A percentile compares a stretch with the other conserved stretches of the same genome.
Evolutionary conservation across 768 basidiomycete species (phyloP).

Genomic region (Kwoniella sp.): DNA sequence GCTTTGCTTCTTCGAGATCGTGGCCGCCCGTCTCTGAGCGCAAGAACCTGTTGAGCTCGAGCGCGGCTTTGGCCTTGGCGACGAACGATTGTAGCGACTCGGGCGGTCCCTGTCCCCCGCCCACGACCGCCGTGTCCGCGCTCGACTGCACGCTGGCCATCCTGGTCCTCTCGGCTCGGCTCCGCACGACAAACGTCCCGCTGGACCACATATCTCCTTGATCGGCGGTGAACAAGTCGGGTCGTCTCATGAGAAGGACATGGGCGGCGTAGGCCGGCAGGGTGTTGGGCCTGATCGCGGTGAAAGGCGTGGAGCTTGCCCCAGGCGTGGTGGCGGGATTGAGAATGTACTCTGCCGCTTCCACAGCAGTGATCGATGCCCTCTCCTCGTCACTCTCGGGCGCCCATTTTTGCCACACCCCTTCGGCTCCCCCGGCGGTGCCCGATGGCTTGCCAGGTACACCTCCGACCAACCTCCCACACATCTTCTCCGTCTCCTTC

Average conservation of each 20-base stretch:
- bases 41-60: conserved; percentile 13
- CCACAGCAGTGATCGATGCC: conserved; percentile 57
- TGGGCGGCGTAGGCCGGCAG: conserved; percentile 42
- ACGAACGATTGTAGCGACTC: conserved; percentile 26
- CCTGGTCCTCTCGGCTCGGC: conserved; percentile 17
- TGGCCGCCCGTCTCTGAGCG: background rate
- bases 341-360: conserved; percentile 56
- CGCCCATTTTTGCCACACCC: conserved; percentile 23
- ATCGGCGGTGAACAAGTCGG: conserved; percentile 40
- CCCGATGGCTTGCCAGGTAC: background rate
- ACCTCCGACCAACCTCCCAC: conserved; percentile 37
- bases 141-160: conserved; percentile 21
- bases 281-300: conserved; percentile 21
- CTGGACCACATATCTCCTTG: conserved; percentile 28
- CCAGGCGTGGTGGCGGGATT: conserved; percentile 24
- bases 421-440: conserved; percentile 47
- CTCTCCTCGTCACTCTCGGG: conserved; percentile 55
- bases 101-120: background rate
- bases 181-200: conserved; percentile 37
- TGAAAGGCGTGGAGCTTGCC: background rate
- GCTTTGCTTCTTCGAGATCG: conserved; percentile 1
- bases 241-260: conserved; percentile 36
- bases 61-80: conserved; percentile 27
- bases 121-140: background rate
- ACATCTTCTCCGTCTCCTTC: conserved; percentile 54